These are phyloP conservation scores for Luffa acutangula DNA, from an alignment of 306 rosid genomes.

Conservation along the genomic window DNA sequence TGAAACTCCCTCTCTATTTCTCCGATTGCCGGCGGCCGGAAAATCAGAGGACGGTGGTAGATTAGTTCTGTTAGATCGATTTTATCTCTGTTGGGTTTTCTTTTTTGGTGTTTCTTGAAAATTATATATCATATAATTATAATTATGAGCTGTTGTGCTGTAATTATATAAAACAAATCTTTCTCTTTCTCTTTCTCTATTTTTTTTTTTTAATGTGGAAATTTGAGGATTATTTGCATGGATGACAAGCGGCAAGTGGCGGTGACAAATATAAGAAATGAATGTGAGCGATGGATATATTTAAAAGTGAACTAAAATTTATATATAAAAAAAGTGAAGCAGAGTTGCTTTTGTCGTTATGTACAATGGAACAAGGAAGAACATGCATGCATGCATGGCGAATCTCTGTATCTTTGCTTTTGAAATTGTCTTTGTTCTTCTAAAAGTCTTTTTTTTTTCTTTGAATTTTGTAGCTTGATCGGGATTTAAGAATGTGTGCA, in stretches of 20 bases:
- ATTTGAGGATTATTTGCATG: background rate
- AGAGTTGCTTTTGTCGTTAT: background rate
- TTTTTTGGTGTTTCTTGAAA: background rate
- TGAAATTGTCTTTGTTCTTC: background rate
- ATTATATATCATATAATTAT: background rate
- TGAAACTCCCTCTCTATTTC: background rate
- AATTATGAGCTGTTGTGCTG: constrained; percentile 1
- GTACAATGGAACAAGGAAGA: background rate
- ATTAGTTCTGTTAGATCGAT: background rate
- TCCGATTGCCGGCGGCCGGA: background rate
- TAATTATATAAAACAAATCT: background rate
- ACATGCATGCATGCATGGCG: constrained; percentile 3
- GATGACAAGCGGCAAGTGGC: background rate
- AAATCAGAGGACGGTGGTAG: background rate
- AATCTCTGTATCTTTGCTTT: background rate
- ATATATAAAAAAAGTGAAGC: background rate
- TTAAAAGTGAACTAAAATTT: background rate
- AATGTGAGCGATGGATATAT: background rate
- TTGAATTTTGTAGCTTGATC: background rate
- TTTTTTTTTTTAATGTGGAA: background rate
- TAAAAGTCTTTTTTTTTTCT: background rate
- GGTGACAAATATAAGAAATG: background rate
- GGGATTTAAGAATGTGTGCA: background rate
- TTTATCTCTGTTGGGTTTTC: background rate
- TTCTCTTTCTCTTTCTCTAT: background rate